Base-by-base conservation (phyloP, 139 green algal species). In the Pleodorina starrii region DNA sequence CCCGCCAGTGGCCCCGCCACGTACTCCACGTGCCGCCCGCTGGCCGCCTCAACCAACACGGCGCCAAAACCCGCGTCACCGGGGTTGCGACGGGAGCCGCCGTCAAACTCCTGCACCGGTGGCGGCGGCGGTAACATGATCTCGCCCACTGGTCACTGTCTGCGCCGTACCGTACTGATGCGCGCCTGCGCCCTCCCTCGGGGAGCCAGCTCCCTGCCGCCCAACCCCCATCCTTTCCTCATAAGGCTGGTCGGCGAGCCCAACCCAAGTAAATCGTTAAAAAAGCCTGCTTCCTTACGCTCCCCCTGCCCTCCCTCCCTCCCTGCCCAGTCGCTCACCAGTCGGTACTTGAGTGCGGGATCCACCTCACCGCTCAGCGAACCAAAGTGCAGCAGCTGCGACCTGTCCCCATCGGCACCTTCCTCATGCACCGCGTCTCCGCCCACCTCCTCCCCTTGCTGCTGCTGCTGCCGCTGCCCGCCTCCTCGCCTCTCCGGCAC, bases 11-110 rank as follows among this genome's bases (percentile, higher is more conserved):
- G 76, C 76, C 76, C 76, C n/a, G 76, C 76, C 32, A 84, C 76
- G 76, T 84, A 84, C 46, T 84, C 76, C 50, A 84, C 23, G 50
- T 84, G 76, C 76, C 46, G 76, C 76, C 76, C 76, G 32, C 9
- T 84, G 46, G 11, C 32, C 42, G 7, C 14, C 5, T 84, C 76
- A n/a, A 84, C 76, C 48, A 84, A 54, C 76, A 84, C 46, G 9
- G 48, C 48, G 12, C 76, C 76, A 48, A 84, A 84, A 71, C 76
- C 76, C 9, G 76, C 76, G 10, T 48, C 19, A 5, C 76, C 76
- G 32, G 76, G 76, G 76, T 84, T 84, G 50, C 50, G 21, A 12
- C 76, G 76, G 11, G 76, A 69, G 48, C 76, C 76, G n/a, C 76
- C 76, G 35, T 84, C 76, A 48, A 84, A 84, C 46, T 84, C 76